These are phyloP conservation scores for Exophiala alcalophila DNA, from an alignment of 2,329 filamentous ascomycete genomes.

Conservation along the genomic window DNA sequence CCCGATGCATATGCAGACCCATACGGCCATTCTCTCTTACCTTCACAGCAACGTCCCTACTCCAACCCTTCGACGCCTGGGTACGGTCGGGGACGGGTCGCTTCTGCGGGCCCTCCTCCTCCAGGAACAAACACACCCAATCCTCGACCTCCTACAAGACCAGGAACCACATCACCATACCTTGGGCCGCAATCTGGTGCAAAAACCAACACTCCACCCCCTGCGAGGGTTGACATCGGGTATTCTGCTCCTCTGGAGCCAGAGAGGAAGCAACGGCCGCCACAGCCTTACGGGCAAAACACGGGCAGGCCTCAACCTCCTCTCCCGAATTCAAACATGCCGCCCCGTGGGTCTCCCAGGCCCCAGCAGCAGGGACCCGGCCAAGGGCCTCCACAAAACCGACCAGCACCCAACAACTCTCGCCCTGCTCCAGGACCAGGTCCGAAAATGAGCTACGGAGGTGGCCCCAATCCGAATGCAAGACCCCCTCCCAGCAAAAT, in stretches of 20 bases:
- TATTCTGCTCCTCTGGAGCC: slow-evolving; percentile 46
- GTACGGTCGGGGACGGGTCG: slow-evolving; percentile 22
- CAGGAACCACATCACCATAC: slow-evolving; percentile 29
- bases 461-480: slow-evolving; percentile 10
- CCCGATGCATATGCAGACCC: slow-evolving; percentile 29
- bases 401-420: slow-evolving; percentile 12
- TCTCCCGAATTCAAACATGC: slow-evolving; percentile 28
- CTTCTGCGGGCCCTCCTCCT: slow-evolving; percentile 16
- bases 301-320: slow-evolving; percentile 3
- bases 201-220: slow-evolving; percentile 32
- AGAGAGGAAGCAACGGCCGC: slow-evolving; percentile 18
- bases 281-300: slow-evolving; percentile 12
- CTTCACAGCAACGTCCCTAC: slow-evolving; percentile 26
- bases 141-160: slow-evolving; percentile 30
- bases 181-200: slow-evolving; percentile 20
- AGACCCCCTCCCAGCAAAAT: slow-evolving; percentile 9
- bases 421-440: slow-evolving; percentile 7
- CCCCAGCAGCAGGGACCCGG: slow-evolving; percentile 28
- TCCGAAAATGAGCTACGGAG: slow-evolving; percentile 14
- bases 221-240: slow-evolving; percentile 46
- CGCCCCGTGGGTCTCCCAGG: slow-evolving; percentile 36
- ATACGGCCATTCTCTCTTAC: slow-evolving; percentile 16
- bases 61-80: slow-evolving; percentile 28
- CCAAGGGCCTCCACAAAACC: slow-evolving; percentile 19
- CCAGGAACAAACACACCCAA: slow-evolving; percentile 13